A percentile compares a stretch with the other conserved stretches of the same genome.
phyloP scores from a whole-genome alignment of 2,329 filamentous ascomycete genomes.

The Aspergillus quadrilineatus region DNA sequence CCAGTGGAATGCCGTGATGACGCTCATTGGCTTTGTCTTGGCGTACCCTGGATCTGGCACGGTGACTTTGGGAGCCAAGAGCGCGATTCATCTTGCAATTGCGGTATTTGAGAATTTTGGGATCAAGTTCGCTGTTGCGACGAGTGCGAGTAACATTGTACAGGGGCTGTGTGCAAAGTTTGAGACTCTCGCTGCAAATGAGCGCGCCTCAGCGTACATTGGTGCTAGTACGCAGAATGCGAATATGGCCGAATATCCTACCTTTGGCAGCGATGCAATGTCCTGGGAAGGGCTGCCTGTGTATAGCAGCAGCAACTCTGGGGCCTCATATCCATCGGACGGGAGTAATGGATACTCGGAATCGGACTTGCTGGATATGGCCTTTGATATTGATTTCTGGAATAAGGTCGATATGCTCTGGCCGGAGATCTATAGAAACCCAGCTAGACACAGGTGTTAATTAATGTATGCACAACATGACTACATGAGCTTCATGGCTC shows the following conservation, averaged over 20 bases:
- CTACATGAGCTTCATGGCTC: too few relatives aligned
- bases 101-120: slow-evolving; percentile 37
- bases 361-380: not conserved
- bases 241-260: too few relatives aligned
- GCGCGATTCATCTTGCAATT: slow-evolving; percentile 41
- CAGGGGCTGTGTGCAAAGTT: slow-evolving; percentile 9
- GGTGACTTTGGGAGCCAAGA: slow-evolving; percentile 9
- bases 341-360: slow-evolving; percentile 31
- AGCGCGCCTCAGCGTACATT: slow-evolving; percentile 32
- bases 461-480: too few relatives aligned
- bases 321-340: slow-evolving; percentile 27
- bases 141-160: slow-evolving; percentile 29
- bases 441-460: too few relatives aligned
- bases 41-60: too few relatives aligned
- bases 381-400: slow-evolving; percentile 20
- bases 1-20: slow-evolving; percentile 46
- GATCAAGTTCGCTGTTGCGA: slow-evolving; percentile 40
- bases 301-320: too few relatives aligned
- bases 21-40: slow-evolving; percentile 37
- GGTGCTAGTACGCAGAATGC: slow-evolving; percentile 28
- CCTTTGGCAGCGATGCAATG: too few relatives aligned
- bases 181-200: too few relatives aligned
- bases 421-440: not conserved
- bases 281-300: too few relatives aligned
- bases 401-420: slow-evolving; percentile 29